Percentiles rank a stretch among this genome's conserved stretches.
phyloP scores from a whole-genome alignment of 2,329 filamentous ascomycete species.

The Penicillium sp. region DNA sequence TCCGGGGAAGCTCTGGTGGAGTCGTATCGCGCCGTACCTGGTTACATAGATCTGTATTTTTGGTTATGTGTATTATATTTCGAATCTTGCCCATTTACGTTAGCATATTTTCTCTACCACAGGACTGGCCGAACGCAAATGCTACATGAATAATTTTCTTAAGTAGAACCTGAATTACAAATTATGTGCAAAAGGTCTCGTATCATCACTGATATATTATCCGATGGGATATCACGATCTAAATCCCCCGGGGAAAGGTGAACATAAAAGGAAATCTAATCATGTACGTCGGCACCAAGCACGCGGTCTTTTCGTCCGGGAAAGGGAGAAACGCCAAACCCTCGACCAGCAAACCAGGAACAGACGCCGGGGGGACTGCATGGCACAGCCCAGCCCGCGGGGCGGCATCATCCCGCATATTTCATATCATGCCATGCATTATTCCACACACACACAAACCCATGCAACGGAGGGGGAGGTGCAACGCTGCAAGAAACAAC shows the following conservation, averaged over 20 bases:
- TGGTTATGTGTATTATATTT: conserved; percentile 1
- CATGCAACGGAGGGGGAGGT: conserved; percentile 27
- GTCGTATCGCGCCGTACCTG: conserved; percentile 2
- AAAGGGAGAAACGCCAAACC: conserved; percentile 30
- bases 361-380: conserved; percentile 14
- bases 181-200: conserved; percentile 3
- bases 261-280: conserved; percentile 33
- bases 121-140: background rate
- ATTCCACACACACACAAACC: conserved; percentile 37
- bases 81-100: background rate
- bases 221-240: conserved; percentile 28
- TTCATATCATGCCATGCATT: conserved; percentile 43
- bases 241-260: conserved; percentile 21
- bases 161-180: background rate
- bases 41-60: conserved; percentile 16
- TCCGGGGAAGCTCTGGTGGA: conserved; percentile 28
- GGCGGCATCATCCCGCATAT: conserved; percentile 20
- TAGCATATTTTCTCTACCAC: background rate
- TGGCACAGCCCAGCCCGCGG: conserved; percentile 1
- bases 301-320: conserved; percentile 27
- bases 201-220: conserved; percentile 30
- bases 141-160: background rate
- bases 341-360: conserved; percentile 30
- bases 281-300: conserved; percentile 29
- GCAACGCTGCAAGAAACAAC: conserved; percentile 26